Evolutionary conservation across 176 grass and related monocot genomes (phyloP).

Genomic region (Rhynchospora tenuis): DNA sequence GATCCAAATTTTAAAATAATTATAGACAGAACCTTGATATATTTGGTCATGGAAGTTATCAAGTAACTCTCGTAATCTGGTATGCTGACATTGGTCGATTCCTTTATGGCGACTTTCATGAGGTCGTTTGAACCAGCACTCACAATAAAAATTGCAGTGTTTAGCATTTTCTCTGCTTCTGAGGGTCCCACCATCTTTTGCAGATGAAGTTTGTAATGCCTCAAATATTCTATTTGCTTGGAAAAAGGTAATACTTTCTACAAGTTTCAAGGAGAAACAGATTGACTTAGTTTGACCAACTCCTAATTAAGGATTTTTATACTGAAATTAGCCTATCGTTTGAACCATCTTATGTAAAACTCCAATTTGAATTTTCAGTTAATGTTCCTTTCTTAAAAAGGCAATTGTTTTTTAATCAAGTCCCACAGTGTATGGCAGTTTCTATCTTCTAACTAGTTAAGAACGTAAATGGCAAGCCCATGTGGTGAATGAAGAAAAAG

Average conservation of each 20-base stretch:
- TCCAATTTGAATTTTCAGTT: not conserved
- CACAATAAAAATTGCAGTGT: constrained; percentile 38
- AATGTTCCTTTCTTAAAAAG: not conserved
- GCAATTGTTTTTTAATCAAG: too few relatives aligned
- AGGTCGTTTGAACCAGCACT: constrained; percentile 56
- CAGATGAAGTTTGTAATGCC: constrained; percentile 42
- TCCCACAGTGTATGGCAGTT: not conserved
- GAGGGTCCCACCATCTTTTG: constrained; percentile 30
- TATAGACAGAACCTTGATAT: constrained; percentile 31
- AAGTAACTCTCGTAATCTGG: constrained; percentile 35
- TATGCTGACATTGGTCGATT: constrained; percentile 21
- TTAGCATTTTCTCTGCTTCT: constrained; percentile 38
- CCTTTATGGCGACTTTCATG: constrained; percentile 31
- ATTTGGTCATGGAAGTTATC: constrained; percentile 37
- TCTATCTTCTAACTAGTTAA: not conserved
- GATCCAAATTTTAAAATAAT: not conserved
- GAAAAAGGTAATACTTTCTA: constrained; percentile 50
- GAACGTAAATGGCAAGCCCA: not conserved
- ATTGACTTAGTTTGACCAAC: not conserved
- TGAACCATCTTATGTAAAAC: not conserved
- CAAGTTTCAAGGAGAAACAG: not conserved
- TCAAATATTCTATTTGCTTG: constrained; percentile 46
- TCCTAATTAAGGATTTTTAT: not conserved
- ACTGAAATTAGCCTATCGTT: not conserved
- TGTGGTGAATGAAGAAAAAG: not conserved